A percentile compares a stretch with the other conserved stretches of the same genome.
phyloP scores from a whole-genome alignment of 2,329 filamentous ascomycete genomes.

The Ilyonectria robusta region DNA sequence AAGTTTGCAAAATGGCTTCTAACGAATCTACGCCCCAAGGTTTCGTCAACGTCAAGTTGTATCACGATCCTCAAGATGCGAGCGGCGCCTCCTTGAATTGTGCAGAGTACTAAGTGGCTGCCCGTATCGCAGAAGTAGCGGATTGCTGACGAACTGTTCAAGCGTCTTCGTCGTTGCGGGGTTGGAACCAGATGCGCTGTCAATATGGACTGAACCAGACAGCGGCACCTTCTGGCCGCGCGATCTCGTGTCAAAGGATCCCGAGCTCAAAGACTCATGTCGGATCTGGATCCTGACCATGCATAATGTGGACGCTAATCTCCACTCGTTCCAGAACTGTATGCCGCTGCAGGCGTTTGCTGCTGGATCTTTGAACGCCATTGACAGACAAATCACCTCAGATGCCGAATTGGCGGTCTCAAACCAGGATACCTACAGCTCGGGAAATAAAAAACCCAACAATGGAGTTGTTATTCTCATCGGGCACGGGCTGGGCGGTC shows the following conservation, averaged over 20 bases:
- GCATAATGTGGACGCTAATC: not conserved
- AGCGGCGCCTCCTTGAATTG: not conserved
- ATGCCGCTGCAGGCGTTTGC: slow-evolving; percentile 1
- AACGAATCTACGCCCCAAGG: not conserved
- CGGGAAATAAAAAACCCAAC: not conserved
- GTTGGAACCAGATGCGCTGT: not conserved
- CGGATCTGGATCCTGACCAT: slow-evolving; percentile 3
- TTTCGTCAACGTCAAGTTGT: not conserved
- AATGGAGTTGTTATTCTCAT: slow-evolving; percentile 4
- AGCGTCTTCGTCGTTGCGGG: not conserved
- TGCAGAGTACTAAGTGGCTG: not conserved
- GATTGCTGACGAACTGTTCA: not conserved
- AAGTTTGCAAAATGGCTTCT: slow-evolving; percentile 2
- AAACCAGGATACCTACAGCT: not conserved
- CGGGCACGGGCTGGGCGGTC: slow-evolving; percentile 5
- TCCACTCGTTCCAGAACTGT: slow-evolving; percentile 7
- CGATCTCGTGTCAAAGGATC: slow-evolving; percentile 2
- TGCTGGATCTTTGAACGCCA: not conserved
- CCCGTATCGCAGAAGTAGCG: not conserved
- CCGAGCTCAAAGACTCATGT: slow-evolving; percentile 8
- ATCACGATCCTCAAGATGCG: slow-evolving; percentile 1
- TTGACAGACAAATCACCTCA: slow-evolving; percentile 7
- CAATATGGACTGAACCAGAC: slow-evolving; percentile 1
- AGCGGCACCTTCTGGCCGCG: not conserved
- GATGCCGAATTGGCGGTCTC: not conserved